Evolutionary conservation across 2,329 filamentous ascomycete species (phyloP).

Genomic region (Amesomyces nigricolor): DNA sequence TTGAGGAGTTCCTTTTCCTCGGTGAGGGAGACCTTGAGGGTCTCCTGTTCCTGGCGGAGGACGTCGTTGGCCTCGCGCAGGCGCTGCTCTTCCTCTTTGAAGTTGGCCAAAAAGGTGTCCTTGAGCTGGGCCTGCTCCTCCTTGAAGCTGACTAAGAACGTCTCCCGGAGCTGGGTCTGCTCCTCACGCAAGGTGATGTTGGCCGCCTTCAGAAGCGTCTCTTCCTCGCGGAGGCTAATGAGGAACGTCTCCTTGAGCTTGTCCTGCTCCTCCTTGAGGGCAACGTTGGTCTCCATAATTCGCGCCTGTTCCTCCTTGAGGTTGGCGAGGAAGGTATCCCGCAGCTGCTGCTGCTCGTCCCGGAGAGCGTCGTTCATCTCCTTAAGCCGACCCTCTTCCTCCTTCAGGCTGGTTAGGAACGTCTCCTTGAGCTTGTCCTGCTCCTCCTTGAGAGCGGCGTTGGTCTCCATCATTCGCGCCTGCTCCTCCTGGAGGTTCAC

Average conservation of each 20-base stretch:
- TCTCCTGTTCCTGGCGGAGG: slow-evolving; percentile 16
- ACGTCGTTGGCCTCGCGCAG: slow-evolving; percentile 15
- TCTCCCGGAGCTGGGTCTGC: slow-evolving; percentile 20
- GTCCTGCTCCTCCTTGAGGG: slow-evolving; percentile 20
- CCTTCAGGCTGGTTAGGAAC: slow-evolving; percentile 22
- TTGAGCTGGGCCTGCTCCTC: slow-evolving; percentile 19
- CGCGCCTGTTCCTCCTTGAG: slow-evolving; percentile 18
- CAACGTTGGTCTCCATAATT: slow-evolving; percentile 18
- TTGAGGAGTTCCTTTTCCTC: neutral
- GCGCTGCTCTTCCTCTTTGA: slow-evolving; percentile 32
- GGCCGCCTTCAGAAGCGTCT: slow-evolving; percentile 18
- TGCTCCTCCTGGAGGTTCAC: slow-evolving; percentile 21
- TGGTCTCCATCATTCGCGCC: slow-evolving; percentile 20
- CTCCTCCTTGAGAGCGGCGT: slow-evolving; percentile 22
- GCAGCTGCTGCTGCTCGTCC: slow-evolving; percentile 18
- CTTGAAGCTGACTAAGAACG: slow-evolving; percentile 18
- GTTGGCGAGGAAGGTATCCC: slow-evolving; percentile 17
- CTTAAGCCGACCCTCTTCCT: slow-evolving; percentile 21
- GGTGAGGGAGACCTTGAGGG: slow-evolving; percentile 9
- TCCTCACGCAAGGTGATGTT: slow-evolving; percentile 20
- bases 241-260: slow-evolving; percentile 26
- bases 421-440: slow-evolving; percentile 23
- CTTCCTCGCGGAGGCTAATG: slow-evolving; percentile 31
- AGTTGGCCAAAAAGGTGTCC: slow-evolving; percentile 14
- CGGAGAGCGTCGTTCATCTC: slow-evolving; percentile 20